A percentile compares a stretch with the other conserved stretches of the same genome.
These are phyloP conservation scores for Punica granatum DNA, from an alignment of 345 rosid species.

Conservation along the genomic window DNA sequence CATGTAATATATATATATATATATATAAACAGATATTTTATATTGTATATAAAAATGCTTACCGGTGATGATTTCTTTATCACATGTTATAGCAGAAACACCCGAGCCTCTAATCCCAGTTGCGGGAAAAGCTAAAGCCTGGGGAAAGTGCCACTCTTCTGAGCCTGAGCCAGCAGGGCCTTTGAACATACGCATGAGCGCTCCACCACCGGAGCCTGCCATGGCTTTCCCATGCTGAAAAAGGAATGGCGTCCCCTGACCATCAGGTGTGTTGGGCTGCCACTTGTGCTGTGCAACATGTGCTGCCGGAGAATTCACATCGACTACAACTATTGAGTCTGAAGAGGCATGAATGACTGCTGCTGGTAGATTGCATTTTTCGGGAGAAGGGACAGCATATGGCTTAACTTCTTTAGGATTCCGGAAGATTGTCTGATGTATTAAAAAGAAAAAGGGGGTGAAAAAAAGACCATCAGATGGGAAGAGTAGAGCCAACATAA, in stretches of 20 bases:
- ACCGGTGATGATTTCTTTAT: slow-evolving; percentile 88
- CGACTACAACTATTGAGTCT: slow-evolving; percentile 71
- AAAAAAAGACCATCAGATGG: slow-evolving; percentile 8
- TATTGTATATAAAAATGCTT: slow-evolving; percentile 9
- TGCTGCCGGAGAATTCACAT: slow-evolving; percentile 85
- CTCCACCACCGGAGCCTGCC: slow-evolving; percentile 56
- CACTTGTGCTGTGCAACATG: slow-evolving; percentile 84
- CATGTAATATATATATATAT: background rate
- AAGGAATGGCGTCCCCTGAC: slow-evolving; percentile 88
- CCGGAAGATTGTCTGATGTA: slow-evolving; percentile 71
- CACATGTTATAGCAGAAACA: slow-evolving; percentile 67
- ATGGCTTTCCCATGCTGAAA: slow-evolving; percentile 81
- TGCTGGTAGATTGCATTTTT: slow-evolving; percentile 95
- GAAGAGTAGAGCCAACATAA: background rate
- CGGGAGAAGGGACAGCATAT: slow-evolving; percentile 66
- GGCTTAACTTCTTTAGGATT: slow-evolving; percentile 83
- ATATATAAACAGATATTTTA: too few relatives aligned
- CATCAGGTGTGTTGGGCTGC: slow-evolving; percentile 98
- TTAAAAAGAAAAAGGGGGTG: too few relatives aligned
- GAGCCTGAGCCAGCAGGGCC: slow-evolving; percentile 53
- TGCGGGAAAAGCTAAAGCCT: slow-evolving; percentile 82
- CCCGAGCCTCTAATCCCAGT: slow-evolving; percentile 79
- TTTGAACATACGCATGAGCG: slow-evolving; percentile 88
- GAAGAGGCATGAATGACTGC: slow-evolving; percentile 84
- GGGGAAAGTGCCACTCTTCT: slow-evolving; percentile 79